phyloP scores from a whole-genome alignment of 805 yeast species.

The Starmerella davenportii region DNA sequence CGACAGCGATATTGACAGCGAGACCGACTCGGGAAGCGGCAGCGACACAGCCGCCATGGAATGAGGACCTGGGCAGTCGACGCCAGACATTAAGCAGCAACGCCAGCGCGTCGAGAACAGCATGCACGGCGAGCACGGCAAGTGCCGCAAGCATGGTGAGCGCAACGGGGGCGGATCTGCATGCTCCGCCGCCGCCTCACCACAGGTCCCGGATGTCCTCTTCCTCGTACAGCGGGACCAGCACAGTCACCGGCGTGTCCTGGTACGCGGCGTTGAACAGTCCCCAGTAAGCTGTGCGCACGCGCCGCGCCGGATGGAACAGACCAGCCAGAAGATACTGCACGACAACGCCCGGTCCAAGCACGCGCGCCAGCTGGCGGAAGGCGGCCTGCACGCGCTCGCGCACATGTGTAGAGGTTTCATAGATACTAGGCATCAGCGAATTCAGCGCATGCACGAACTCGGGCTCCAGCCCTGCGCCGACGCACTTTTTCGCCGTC shows the following conservation, averaged over 20 bases:
- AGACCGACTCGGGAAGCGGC: constrained; percentile 7
- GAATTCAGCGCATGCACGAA: constrained; percentile 69
- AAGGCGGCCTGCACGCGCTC: constrained; percentile 63
- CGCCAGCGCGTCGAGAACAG: no score
- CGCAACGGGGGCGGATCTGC: no score
- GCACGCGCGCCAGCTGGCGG: constrained; percentile 47
- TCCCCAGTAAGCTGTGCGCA: constrained; percentile 71
- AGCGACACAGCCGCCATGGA: no score
- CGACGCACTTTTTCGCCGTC: constrained; percentile 60
- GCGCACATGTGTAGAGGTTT: constrained; percentile 91
- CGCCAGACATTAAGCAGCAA: no score
- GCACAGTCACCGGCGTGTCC: constrained; percentile 36
- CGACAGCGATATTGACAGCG: constrained; percentile 19
- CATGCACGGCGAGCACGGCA: no score
- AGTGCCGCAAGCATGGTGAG: no score
- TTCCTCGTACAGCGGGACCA: constrained; percentile 20
- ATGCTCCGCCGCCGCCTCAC: no score
- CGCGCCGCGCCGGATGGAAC: constrained; percentile 84
- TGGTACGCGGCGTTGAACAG: constrained; percentile 56
- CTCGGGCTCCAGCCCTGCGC: constrained; percentile 60
- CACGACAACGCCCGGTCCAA: constrained; percentile 61
- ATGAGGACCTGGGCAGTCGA: no score
- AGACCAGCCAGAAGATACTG: constrained; percentile 75
- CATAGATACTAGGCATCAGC: constrained; percentile 74
- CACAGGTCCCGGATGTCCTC: constrained; percentile 27